Base-by-base conservation (phyloP, 371 early-diverging fungal species). In the Lichtheimia corymbifera region DNA sequence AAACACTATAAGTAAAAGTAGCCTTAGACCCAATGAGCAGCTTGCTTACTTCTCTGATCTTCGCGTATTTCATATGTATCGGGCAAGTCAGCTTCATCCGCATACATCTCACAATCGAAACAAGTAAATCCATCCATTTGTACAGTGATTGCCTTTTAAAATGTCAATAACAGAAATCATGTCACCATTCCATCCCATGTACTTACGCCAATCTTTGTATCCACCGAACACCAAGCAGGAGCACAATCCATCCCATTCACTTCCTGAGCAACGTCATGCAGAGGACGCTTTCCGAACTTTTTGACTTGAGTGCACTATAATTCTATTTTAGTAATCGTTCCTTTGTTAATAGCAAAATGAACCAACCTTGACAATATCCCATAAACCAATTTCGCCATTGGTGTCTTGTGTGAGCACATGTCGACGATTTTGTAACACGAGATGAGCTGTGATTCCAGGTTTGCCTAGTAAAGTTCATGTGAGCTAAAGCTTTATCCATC, bases 151-250 rank as follows among this genome's bases (percentile, higher is more conserved):
- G 86, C 82, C 85, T 83, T 59, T 51, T 42, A 18, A 0, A 47
- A 62, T 55, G 35, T 35, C 12, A 41, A 42, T 17, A 42, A 50
- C 47, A 52, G 25, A 35, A 54, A 51, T n/a, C 53, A 15, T 22
- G 24, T 17, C 4, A 12, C 11, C 13, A 30, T 40, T 25, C 20
- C 54, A 42, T 49, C 22, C 22, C 2, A 18, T 28, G 18, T 15
- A 60, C 80, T 66, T 76, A 88, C 87, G 27, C 97, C 97, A 55
- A 91, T 91, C 49, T 91, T 91, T 4, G 91, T 94, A 69, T 96
- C 96, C 9, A 97, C 83, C 0, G 88, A 72, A 70, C 97, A 96
- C 98, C 98, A 97, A 17, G 89, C 82, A 20, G 92, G 90, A 42
- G 93, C 87, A 42, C 92, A 90, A 62, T 96, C 94, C 5, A 83